These are phyloP conservation scores for Penium margaritaceum DNA, from an alignment of 139 green algal genomes.

Conservation along the genomic window DNA sequence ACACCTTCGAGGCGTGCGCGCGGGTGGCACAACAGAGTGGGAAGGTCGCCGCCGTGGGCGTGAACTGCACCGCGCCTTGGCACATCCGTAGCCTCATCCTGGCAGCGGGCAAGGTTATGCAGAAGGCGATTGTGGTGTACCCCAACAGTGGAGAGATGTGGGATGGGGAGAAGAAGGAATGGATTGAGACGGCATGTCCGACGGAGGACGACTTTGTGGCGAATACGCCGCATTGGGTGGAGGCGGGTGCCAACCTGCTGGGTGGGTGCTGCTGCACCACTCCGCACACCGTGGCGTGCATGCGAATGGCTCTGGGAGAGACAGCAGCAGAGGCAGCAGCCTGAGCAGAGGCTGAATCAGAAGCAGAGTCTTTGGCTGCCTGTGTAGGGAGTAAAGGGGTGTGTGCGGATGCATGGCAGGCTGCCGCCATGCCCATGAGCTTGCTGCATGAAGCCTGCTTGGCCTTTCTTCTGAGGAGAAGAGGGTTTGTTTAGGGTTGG, in stretches of 20 bases:
- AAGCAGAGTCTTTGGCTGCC: too few relatives aligned
- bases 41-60: conserved; percentile 31
- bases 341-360: too few relatives aligned
- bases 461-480: too few relatives aligned
- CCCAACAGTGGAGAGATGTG: conserved; percentile 43
- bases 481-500: too few relatives aligned
- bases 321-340: too few relatives aligned
- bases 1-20: conserved; percentile 25
- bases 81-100: conserved; percentile 21
- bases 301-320: neutral
- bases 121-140: conserved; percentile 44
- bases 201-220: conserved; percentile 34
- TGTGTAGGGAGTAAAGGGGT: too few relatives aligned
- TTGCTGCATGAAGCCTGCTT: too few relatives aligned
- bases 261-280: conserved; percentile 46
- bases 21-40: neutral
- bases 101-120: neutral
- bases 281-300: conserved; percentile 32
- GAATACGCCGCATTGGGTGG: conserved; percentile 18
- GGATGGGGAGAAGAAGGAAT: conserved; percentile 37
- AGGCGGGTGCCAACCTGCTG: conserved; percentile 26
- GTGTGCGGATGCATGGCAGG: too few relatives aligned
- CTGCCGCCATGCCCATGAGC: too few relatives aligned
- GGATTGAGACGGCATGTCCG: conserved; percentile 25
- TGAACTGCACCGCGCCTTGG: conserved; percentile 39